Conservation (phyloP, 1,284 basidiomycete species). For the Ganoderma sinense region DNA sequence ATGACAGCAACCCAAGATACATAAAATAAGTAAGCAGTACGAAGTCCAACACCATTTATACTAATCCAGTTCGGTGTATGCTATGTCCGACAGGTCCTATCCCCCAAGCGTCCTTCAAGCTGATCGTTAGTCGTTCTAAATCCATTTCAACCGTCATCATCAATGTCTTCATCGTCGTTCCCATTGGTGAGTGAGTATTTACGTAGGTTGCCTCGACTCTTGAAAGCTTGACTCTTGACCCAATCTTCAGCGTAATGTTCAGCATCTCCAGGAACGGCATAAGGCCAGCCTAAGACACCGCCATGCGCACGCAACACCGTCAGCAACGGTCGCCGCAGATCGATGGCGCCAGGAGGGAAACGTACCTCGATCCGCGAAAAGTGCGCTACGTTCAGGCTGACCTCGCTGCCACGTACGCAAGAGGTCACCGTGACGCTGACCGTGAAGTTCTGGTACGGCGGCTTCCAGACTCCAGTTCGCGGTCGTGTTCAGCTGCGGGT, state of each 20-base stretch:
- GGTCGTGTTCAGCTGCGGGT: constrained; percentile 48
- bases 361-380: constrained; percentile 53
- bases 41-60: background rate
- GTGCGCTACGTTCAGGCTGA: constrained; percentile 51
- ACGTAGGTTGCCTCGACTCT: too few species aligned
- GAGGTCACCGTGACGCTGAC: constrained; percentile 49
- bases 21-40: too few species aligned
- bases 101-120: too few species aligned
- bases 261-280: too few species aligned
- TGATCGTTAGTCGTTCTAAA: too few species aligned
- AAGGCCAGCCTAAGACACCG: constrained; percentile 9
- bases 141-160: too few species aligned
- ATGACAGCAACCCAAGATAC: too few species aligned
- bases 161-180: background rate
- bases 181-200: too few species aligned
- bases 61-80: too few species aligned
- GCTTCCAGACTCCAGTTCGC: constrained; percentile 33
- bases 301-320: too few species aligned
- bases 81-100: too few species aligned
- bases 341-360: too few species aligned
- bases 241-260: constrained; percentile 16
- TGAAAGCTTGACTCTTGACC: background rate
- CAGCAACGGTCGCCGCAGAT: background rate
- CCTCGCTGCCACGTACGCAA: constrained; percentile 37
- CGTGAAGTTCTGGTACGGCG: constrained; percentile 59